Base-by-base conservation (phyloP, 2,329 filamentous ascomycete species). In the Chrysoporthe cubensis region DNA sequence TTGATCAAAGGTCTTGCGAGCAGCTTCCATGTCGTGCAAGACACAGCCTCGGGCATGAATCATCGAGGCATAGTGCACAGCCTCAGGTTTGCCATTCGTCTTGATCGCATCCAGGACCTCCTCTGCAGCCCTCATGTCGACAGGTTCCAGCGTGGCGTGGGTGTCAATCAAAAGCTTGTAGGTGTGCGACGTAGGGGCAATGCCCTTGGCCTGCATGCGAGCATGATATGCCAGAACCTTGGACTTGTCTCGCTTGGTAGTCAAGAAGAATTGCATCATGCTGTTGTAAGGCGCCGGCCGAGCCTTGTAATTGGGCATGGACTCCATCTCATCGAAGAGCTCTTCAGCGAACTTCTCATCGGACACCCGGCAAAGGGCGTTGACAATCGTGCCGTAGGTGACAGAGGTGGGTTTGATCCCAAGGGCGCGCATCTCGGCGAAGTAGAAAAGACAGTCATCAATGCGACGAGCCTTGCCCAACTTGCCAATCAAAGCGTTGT, bases 231-330 rank as follows among this genome's bases (percentile, higher is more conserved):
- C 86, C 34, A 99, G 85, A 5, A 97, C 95, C 88, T 98, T 98
- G 78, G 85, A 83, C 81, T 96, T 95, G 79, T 99, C 95, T 64
- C 94, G 93, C 87, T 98, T 98, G 66, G 95, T 98, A 67, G 93
- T 97, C 73, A 98, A 85, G 87, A 98, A 99, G 83, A 97, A 98
- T 78, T 99, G 96, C 89, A 99, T 99, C 90, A 99, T 92, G 80
- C 93, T 97, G 84, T 99, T 97, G 85, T 99, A 99, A 0, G 96
- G 96, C 34, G 96, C 96, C 37, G 96, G 94, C 11, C 96, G 91
- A 52, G 96, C 93, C 84, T 97, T 98, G 87, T 99, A 99, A 83
- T 99, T 99, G 67, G 94, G 91, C 91, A 97, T 97, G 59, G 91
- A 89, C 83, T 99, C 96, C 96, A 99, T 99, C 83, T 99, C 96